A percentile compares a stretch with the other conserved stretches of the same genome.
These are phyloP conservation scores for Chlamydomonas asymmetrica DNA, from an alignment of 139 green algal species.

Conservation along the genomic window DNA sequence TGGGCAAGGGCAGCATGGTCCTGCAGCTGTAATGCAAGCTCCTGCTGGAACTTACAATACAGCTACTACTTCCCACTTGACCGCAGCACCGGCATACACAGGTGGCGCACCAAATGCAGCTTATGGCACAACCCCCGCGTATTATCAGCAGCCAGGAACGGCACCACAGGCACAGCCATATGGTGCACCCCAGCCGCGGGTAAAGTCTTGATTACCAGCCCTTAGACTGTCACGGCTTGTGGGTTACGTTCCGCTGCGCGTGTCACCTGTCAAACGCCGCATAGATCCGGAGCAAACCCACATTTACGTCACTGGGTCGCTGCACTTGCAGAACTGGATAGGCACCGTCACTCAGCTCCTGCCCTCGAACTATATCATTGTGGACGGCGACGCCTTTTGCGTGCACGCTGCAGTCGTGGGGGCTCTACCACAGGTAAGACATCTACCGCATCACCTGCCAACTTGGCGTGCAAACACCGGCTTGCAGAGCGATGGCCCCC, in stretches of 20 bases:
- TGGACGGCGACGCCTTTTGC: constrained; percentile 65
- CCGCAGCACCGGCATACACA: not conserved
- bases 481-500: too few species aligned
- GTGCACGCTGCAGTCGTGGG: constrained; percentile 45
- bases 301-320: not conserved
- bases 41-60: not conserved
- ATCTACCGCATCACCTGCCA: too few species aligned
- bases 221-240: not conserved
- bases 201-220: not conserved
- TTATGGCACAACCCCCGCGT: not conserved
- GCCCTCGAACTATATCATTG: constrained; percentile 69
- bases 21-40: not conserved
- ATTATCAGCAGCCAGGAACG: not conserved
- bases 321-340: constrained; percentile 29
- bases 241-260: not conserved
- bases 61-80: not conserved
- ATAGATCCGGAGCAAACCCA: not conserved
- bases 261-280: not conserved
- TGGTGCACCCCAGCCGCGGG: not conserved
- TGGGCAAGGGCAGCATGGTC: not conserved
- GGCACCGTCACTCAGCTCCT: constrained; percentile 63
- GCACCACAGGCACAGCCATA: not conserved
- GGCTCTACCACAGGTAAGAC: constrained; percentile 14
- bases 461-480: too few species aligned
- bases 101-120: not conserved